phyloP scores from a whole-genome alignment of 78 protist species.

The Parvularia atlantis region DNA sequence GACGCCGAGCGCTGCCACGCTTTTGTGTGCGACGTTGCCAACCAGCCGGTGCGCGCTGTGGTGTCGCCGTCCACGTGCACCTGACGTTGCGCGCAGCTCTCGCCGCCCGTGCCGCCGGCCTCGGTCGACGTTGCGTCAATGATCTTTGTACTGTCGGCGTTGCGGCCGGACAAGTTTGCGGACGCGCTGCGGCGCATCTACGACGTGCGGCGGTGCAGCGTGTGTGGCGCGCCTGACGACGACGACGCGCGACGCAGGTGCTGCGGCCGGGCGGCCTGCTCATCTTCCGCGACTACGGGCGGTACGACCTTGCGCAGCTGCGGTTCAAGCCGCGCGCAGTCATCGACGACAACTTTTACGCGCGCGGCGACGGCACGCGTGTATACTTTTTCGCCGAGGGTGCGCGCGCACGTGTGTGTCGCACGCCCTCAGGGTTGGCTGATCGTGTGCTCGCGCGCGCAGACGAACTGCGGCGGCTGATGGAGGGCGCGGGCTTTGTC shows the following conservation, averaged over 20 bases:
- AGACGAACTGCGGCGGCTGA: conserved; percentile 3
- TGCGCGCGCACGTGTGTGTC: background rate
- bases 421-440: background rate
- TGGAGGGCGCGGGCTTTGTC: background rate
- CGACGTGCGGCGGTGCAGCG: too few relatives aligned
- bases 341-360: conserved; percentile 15
- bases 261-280: conserved; percentile 35
- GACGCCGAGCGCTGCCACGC: background rate
- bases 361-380: conserved; percentile 45
- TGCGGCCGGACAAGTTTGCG: background rate
- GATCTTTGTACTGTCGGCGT: conserved; percentile 40
- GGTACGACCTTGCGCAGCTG: conserved; percentile 28
- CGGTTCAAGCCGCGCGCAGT: background rate
- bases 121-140: conserved; percentile 9
- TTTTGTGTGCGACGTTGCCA: conserved; percentile 17
- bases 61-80: too few relatives aligned
- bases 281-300: conserved; percentile 41
- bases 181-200: background rate
- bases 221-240: too few relatives aligned
- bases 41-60: background rate
- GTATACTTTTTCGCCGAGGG: conserved; percentile 17
- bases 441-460: background rate
- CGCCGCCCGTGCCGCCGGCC: background rate
- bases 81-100: too few relatives aligned
- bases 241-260: background rate